phyloP scores from a whole-genome alignment of 345 rosid species.

The Physaria fendleri region DNA sequence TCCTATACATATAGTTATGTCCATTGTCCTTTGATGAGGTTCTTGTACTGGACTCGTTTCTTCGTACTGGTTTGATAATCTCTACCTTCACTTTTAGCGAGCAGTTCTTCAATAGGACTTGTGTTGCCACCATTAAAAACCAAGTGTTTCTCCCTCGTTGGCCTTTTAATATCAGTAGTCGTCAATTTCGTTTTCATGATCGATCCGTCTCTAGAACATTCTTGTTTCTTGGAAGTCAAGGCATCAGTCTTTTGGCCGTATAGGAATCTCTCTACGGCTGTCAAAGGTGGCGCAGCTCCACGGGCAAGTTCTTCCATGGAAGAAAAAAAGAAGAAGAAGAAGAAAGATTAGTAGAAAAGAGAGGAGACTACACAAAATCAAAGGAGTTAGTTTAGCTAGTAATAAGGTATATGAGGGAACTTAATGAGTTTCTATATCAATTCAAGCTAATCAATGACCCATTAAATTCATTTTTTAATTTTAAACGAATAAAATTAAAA shows the following conservation, averaged over 20 bases:
- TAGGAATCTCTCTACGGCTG: conserved; percentile 76
- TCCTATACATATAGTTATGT: conserved; percentile 40
- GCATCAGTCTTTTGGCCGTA: conserved; percentile 38
- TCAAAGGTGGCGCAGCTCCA: conserved; percentile 51
- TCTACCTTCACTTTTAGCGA: conserved; percentile 20
- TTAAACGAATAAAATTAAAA: neutral
- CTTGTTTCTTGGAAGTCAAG: conserved; percentile 24
- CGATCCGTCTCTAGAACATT: conserved; percentile 11
- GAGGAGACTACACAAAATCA: conserved; percentile 16
- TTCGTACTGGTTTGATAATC: conserved; percentile 33
- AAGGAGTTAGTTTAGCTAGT: conserved; percentile 23
- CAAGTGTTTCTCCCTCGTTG: conserved; percentile 15
- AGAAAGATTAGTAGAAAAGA: conserved; percentile 10
- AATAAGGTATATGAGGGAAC: conserved; percentile 8
- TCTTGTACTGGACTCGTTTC: conserved; percentile 37
- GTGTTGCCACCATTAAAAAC: conserved; percentile 26
- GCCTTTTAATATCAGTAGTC: conserved; percentile 15
- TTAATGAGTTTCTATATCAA: conserved; percentile 26
- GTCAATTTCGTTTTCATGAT: conserved; percentile 9
- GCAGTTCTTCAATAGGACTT: conserved; percentile 20
- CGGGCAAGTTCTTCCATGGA: conserved; percentile 23
- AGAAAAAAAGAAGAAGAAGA: neutral
- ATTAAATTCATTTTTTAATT: conserved; percentile 2
- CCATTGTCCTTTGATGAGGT: conserved; percentile 96
- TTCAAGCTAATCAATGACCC: conserved; percentile 21